A percentile compares a stretch with the other conserved stretches of the same genome.
phyloP scores from a whole-genome alignment of 768 basidiomycete genomes.

The Xerocomellus chrysenteron region DNA sequence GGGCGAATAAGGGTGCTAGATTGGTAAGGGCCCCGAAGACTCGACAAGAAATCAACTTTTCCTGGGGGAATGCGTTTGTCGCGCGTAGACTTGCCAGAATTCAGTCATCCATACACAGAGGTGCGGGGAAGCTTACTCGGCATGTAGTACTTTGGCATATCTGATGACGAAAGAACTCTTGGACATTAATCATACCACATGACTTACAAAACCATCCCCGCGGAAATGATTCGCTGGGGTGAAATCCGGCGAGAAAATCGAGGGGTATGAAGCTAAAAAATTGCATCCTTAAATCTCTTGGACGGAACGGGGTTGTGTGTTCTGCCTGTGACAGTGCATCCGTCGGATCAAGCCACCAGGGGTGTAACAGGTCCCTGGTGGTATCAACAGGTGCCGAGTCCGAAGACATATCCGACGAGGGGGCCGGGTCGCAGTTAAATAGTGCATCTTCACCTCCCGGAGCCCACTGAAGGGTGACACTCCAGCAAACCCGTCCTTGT shows the following conservation, averaged over 20 bases:
- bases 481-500: constrained; percentile 44
- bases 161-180: constrained; percentile 45
- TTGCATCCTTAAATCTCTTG: constrained; percentile 26
- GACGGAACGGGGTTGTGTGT: constrained; percentile 17
- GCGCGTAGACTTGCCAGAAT: constrained; percentile 6
- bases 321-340: background rate
- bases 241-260: constrained; percentile 31
- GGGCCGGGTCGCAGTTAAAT: constrained; percentile 4
- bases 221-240: constrained; percentile 36
- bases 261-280: constrained; percentile 30
- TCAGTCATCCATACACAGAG: constrained; percentile 8
- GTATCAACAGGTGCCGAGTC: background rate
- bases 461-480: constrained; percentile 47
- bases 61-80: constrained; percentile 10
- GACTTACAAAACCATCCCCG: constrained; percentile 48
- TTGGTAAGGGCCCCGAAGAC: constrained; percentile 23
- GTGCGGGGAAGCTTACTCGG: constrained; percentile 29
- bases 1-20: constrained; percentile 18
- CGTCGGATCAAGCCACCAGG: constrained; percentile 26
- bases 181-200: constrained; percentile 51
- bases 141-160: constrained; percentile 44
- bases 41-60: constrained; percentile 19
- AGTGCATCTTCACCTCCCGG: constrained; percentile 47
- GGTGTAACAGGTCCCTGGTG: constrained; percentile 6
- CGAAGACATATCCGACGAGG: background rate